Base-by-base conservation (phyloP, 441 rosid species). In the Arabidopsis hybrid region DNA sequence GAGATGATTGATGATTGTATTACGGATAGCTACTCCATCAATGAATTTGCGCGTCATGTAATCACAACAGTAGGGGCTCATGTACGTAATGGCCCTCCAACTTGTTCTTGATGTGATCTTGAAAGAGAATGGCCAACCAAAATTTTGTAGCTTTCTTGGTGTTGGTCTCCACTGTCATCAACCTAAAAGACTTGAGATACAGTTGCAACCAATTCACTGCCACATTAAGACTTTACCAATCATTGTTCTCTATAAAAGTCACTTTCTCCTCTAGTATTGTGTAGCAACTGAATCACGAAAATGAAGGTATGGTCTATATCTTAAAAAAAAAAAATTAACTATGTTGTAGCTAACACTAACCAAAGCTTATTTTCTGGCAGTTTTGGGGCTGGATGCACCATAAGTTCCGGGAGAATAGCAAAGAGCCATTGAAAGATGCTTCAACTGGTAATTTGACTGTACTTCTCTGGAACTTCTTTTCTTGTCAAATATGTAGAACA, bases 301-400 rank as follows among this genome's bases (percentile, higher is more conserved):
- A 91, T 91, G 98, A 85, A 85, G 96, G 98, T 90, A 79, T 78
- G 89, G 67, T 66, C 75, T 34, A 50, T 29, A 59, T 78, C 67
- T 53, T 55, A 74, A 46, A 55, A 71, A 72, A 67, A 16, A 34
- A n/a, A 53, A 10, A 36, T 60, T 69, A 71, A 62, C 75, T 78
- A 75, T 53, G 73, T 29, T 67, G 77, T 83, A 61, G 58, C 82
- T 68, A 73, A 83, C 36, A 76, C 75, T 82, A 62, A 79, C 78
- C 67, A 65, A 71, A 74, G 21, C 70, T 72, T 67, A 75, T 64
- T 67, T 78, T 81, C 80, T 81, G 75, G 89, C 98, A 90, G 97
- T 72, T 91, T 77, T 83, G 84, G 79, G 89, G 87, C 65, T 91
- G 96, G 98, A 85, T 89, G 93, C 89, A 84, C 80, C 83, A 80